These are phyloP conservation scores for Hemisphaericaspora xylofermentans DNA, from an alignment of 1,139 yeast species.

Conservation along the genomic window DNA sequence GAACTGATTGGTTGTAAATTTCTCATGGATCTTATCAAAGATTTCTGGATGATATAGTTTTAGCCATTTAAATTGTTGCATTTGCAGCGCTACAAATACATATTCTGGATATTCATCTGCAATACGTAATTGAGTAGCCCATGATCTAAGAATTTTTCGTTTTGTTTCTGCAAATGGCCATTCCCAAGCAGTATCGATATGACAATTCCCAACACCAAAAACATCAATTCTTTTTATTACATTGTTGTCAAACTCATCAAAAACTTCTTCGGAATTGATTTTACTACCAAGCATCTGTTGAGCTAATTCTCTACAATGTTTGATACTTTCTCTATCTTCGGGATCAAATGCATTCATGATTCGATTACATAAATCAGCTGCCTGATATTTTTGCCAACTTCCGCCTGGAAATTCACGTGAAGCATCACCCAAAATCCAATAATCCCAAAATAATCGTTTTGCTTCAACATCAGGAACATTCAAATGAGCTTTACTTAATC, in stretches of 20 bases:
- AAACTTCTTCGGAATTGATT: constrained; percentile 64
- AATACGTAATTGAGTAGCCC: constrained; percentile 89
- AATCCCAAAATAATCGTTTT: constrained; percentile 73
- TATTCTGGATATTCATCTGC: constrained; percentile 90
- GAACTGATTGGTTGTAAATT: constrained; percentile 71
- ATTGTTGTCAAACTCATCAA: constrained; percentile 25
- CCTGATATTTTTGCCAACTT: constrained; percentile 80
- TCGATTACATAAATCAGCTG: constrained; percentile 71
- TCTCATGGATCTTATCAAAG: constrained; percentile 59
- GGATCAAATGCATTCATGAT: constrained; percentile 83
- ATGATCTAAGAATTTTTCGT: constrained; percentile 86
- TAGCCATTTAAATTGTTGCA: constrained; percentile 94
- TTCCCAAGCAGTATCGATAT: constrained; percentile 95
- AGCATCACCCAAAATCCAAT: constrained; percentile 86
- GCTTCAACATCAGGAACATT: constrained; percentile 83
- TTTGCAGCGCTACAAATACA: constrained; percentile 91
- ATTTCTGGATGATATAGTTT: constrained; percentile 81
- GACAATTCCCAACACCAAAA: constrained; percentile 89
- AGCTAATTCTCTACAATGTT: constrained; percentile 68
- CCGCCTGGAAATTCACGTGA: constrained; percentile 79
- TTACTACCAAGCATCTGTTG: constrained; percentile 60
- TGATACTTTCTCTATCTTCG: constrained; percentile 46
- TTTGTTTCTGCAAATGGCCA: constrained; percentile 98
- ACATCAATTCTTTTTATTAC: constrained; percentile 46
- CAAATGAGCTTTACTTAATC: constrained; percentile 68